Conservation (phyloP, 2,329 filamentous ascomycete species). For the Elsinoe arachidis region DNA sequence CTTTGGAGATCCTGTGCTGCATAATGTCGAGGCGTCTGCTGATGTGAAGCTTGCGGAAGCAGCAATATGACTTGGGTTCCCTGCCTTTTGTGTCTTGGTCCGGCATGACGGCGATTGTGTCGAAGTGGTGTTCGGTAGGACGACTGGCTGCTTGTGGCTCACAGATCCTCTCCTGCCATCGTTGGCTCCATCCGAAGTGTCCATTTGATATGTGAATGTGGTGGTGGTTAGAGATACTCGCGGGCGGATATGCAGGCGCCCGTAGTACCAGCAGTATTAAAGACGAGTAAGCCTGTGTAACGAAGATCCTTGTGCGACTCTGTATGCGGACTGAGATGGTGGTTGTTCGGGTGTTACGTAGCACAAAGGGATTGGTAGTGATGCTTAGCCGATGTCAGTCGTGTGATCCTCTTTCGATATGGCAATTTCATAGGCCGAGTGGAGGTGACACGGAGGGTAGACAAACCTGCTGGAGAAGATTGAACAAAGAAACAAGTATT, state of each 20-base stretch:
- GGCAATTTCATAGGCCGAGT: not conserved
- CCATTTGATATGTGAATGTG: slow-evolving; percentile 5
- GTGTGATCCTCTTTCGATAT: not conserved
- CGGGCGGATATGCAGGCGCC: not conserved
- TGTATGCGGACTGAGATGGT: not conserved
- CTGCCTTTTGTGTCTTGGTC: slow-evolving; percentile 10
- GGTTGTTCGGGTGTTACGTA: not conserved
- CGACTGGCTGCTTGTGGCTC: slow-evolving; percentile 11
- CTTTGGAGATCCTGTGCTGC: not conserved
- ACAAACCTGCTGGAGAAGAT: not conserved
- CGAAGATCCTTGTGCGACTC: not conserved
- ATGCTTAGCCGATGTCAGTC: slow-evolving; percentile 3
- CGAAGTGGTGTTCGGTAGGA: not conserved
- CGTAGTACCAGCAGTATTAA: not conserved
- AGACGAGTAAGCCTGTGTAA: not conserved
- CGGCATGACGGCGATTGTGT: slow-evolving; percentile 11
- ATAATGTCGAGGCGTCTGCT: not conserved
- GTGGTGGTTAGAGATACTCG: not conserved
- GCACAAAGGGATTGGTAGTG: not conserved
- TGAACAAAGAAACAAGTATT: slow-evolving; percentile 3
- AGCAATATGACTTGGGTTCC: slow-evolving; percentile 4
- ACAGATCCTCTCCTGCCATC: slow-evolving; percentile 12
- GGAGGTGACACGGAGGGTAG: not conserved
- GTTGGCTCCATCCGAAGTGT: slow-evolving; percentile 13
- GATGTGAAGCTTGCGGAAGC: slow-evolving; percentile 2